phyloP scores from a whole-genome alignment of 139 green algal species.

The Chlorella sp. region DNA sequence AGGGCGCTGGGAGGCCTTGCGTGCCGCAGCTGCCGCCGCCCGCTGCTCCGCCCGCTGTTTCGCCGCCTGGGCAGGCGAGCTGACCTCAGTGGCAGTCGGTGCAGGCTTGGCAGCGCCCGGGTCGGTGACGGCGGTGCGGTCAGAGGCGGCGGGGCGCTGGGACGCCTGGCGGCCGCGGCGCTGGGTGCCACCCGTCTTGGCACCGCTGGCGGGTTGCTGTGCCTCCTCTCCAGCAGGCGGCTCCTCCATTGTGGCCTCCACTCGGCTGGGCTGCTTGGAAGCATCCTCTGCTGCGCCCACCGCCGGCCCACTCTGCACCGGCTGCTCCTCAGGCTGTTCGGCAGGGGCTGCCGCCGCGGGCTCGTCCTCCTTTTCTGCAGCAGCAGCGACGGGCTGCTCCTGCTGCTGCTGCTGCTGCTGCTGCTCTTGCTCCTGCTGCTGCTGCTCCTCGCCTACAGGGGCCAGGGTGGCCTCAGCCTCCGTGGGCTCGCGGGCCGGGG shows the following conservation, averaged over 20 bases:
- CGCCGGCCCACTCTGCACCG: background rate
- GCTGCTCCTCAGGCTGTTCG: background rate
- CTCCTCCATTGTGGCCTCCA: background rate
- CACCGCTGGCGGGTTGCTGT: background rate
- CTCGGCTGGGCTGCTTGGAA: background rate
- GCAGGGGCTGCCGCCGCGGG: background rate
- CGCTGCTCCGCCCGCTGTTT: background rate
- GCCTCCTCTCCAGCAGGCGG: background rate
- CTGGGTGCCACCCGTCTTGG: background rate
- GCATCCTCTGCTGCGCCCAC: background rate
- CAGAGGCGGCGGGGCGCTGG: background rate
- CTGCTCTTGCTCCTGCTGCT: background rate
- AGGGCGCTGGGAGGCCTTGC: no score
- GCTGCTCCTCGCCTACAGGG: background rate
- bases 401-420: background rate
- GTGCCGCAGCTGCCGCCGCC: background rate
- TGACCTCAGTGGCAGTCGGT: background rate
- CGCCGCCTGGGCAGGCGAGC: background rate
- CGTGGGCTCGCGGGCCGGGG: background rate
- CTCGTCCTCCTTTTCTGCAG: background rate
- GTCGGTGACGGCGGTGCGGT: constrained; percentile 3
- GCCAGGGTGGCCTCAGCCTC: background rate
- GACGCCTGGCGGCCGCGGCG: background rate
- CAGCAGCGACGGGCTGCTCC: background rate
- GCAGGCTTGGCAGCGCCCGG: background rate